phyloP scores from a whole-genome alignment of 805 yeast genomes.

The Monosporozyma aerobia region DNA sequence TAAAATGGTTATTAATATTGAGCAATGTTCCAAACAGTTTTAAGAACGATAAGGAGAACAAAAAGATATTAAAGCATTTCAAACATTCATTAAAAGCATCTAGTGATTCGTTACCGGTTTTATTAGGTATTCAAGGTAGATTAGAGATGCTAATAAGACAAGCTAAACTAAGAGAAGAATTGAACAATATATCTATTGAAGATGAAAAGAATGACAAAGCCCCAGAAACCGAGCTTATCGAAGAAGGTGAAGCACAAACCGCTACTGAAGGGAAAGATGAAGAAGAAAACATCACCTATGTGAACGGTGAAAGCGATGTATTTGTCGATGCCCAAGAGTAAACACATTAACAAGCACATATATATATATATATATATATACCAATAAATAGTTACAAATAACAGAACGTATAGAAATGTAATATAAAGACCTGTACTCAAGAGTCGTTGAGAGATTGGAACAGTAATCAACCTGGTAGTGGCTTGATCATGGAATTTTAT shows the following conservation, averaged over 20 bases:
- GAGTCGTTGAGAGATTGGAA: not conserved
- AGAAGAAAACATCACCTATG: slow-evolving; percentile 29
- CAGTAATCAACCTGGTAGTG: not conserved
- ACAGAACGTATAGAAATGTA: not conserved
- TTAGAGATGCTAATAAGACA: slow-evolving; percentile 71
- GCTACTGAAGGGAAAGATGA: slow-evolving; percentile 15
- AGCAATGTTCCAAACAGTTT: slow-evolving; percentile 40
- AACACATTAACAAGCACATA: not conserved
- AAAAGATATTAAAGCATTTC: slow-evolving; percentile 43
- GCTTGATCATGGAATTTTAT: not conserved
- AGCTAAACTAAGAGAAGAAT: slow-evolving; percentile 53
- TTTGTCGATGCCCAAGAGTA: slow-evolving; percentile 33
- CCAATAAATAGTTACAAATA: not conserved
- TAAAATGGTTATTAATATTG: slow-evolving; percentile 66
- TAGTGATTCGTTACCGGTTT: slow-evolving; percentile 52
- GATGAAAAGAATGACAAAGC: slow-evolving; percentile 7
- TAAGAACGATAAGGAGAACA: slow-evolving; percentile 26
- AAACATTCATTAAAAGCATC: slow-evolving; percentile 48
- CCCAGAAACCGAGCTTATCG: slow-evolving; percentile 21
- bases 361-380: not conserved
- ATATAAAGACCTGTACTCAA: not conserved
- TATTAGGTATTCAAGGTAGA: slow-evolving; percentile 79
- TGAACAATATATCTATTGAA: slow-evolving; percentile 32
- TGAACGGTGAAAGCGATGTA: slow-evolving; percentile 39
- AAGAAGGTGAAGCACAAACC: slow-evolving; percentile 7